Conservation (phyloP, 345 rosid species). For the Citrus cavaleriei region DNA sequence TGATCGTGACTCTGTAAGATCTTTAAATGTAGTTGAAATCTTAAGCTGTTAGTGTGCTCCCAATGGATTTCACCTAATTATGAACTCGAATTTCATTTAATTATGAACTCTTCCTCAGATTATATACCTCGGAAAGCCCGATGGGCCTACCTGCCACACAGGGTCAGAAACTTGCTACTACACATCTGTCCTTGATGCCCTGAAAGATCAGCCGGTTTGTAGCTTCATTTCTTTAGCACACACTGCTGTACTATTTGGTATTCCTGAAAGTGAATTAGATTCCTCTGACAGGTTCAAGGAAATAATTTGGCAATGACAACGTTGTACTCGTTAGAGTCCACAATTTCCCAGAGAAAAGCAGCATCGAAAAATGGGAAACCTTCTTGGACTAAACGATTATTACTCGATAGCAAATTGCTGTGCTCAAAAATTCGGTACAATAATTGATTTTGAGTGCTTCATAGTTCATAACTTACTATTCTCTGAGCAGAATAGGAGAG, state of each 20-base stretch:
- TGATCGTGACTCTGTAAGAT: constrained; percentile 79
- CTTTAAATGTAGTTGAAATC: not conserved
- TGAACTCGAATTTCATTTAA: not conserved
- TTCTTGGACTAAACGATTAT: constrained; percentile 64
- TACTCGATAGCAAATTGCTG: not conserved
- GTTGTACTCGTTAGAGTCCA: constrained; percentile 69
- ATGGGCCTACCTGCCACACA: constrained; percentile 94
- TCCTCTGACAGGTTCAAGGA: constrained; percentile 44
- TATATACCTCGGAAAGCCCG: constrained; percentile 87
- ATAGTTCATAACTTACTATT: not conserved
- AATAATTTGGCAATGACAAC: constrained; percentile 62
- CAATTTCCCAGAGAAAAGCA: constrained; percentile 62
- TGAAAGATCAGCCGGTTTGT: constrained; percentile 48
- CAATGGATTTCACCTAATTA: not conserved
- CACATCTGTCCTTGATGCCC: constrained; percentile 22
- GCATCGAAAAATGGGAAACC: constrained; percentile 62
- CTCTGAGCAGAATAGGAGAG: not conserved
- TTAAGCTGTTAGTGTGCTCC: not conserved
- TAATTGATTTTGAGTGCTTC: not conserved
- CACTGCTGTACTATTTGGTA: not conserved
- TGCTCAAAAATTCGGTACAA: constrained; percentile 11
- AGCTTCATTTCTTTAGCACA: not conserved
- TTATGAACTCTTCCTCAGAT: constrained; percentile 42
- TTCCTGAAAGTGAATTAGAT: not conserved
- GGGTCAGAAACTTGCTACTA: constrained; percentile 89